Evolutionary conservation across 1,284 basidiomycete species (phyloP).

Genomic region (Leucoagaricus sp.): DNA sequence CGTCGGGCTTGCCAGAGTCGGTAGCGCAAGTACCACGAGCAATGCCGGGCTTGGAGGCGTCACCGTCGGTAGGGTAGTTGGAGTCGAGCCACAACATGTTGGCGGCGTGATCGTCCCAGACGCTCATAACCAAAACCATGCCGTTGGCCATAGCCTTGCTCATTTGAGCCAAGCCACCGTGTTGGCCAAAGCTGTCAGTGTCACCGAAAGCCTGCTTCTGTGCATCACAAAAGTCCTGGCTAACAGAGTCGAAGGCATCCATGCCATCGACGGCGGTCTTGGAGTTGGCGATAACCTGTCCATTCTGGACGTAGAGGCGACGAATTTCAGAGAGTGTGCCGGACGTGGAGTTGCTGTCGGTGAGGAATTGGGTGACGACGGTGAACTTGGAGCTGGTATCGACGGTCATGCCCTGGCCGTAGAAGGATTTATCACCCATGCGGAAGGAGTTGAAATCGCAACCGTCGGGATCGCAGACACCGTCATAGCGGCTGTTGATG

Average conservation of each 20-base stretch:
- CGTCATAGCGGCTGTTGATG: conserved; percentile 10
- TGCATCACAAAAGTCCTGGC: conserved; percentile 18
- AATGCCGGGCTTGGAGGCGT: conserved; percentile 17
- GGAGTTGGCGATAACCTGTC: conserved; percentile 47
- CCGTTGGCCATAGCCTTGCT: conserved; percentile 15
- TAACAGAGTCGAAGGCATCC: conserved; percentile 38
- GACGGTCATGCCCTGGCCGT: conserved; percentile 17
- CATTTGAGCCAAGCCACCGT: conserved; percentile 17
- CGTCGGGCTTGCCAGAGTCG: conserved; percentile 3
- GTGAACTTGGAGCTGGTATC: conserved; percentile 18
- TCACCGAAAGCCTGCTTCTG: conserved; percentile 16
- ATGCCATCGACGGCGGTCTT: conserved; percentile 43
- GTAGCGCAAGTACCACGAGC: conserved; percentile 17
- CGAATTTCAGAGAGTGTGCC: conserved; percentile 53
- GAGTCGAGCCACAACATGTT: conserved; percentile 22
- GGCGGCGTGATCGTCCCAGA: conserved; percentile 20
- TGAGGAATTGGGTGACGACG: conserved; percentile 46
- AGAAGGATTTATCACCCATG: conserved; percentile 16
- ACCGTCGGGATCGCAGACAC: conserved; percentile 18
- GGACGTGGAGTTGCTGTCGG: conserved; percentile 42
- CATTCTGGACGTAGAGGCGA: conserved; percentile 56
- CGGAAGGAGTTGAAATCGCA: conserved; percentile 20
- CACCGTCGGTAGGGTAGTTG: conserved; percentile 17
- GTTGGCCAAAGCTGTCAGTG: conserved; percentile 13
- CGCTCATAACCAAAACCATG: conserved; percentile 17